Evolutionary conservation across 1,284 basidiomycete genomes (phyloP), one percentile per base, ranked within the genome.

Genomic region (Marasmius fiardii): DNA sequence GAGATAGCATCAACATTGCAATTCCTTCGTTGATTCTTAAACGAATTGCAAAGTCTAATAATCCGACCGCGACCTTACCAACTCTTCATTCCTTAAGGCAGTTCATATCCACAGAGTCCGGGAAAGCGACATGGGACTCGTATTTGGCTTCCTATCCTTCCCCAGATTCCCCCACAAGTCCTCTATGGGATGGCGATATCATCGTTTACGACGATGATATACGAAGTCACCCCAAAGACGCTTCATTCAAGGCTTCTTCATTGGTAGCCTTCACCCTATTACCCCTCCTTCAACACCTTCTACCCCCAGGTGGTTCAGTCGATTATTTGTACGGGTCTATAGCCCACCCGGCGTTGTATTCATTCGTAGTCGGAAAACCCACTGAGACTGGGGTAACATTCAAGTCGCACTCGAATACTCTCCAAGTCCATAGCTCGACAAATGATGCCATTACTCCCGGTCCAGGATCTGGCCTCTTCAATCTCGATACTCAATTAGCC

Each of bases 21-120:
- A 90, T 95, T 54, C 92, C 92, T 0, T 88, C 90, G 23, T 82
- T 94, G 64, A 91, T 94, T 64, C 81, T 93, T 63, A 92, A 92
- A 69, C 85, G 92, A n/a, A 86, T 81, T 59, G 78, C 82, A 53
- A 90, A 88, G 65, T 80, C 85, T 6, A 81, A 79, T 21, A 79
- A 78, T 35, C 81, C 79, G 14, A 34, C 47, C 7, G 48, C 53
- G 18, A 37, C 49, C 4, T 82, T 88, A 61, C 80, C 82, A 39
- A 80, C 79, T 31, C 77, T 93, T 60, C 80, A 85, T 58, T 78
- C 83, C 0, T 72, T 94, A 47, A 81, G 85, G 44, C 84, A 88
- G 60, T 94, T 86, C 67, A 82, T 93, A 62, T 90, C 87, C 6
- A 90, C 90, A 0, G 84, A 90, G 39, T 72, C 79, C 16, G 88